Percentiles rank a stretch among this genome's conserved stretches.
Conservation (phyloP, 2,329 filamentous ascomycete genomes). For the Venturia aucupariae region DNA sequence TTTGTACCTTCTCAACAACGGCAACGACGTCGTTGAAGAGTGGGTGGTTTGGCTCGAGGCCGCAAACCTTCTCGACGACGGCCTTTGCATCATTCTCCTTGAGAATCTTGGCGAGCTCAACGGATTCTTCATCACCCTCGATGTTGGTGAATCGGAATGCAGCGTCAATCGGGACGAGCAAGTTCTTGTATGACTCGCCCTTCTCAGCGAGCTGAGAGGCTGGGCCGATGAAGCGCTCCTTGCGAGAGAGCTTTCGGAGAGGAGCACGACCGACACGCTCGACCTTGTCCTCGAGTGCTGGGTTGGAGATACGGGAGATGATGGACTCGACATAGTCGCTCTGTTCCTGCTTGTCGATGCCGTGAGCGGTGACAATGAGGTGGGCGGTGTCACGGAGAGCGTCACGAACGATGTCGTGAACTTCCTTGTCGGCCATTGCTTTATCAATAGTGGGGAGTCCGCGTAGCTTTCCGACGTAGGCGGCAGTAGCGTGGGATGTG, state of each 20-base stretch:
- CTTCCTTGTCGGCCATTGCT: conserved; percentile 69
- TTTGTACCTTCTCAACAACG: conserved; percentile 74
- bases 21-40: conserved; percentile 67
- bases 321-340: conserved; percentile 85
- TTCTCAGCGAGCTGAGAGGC: conserved; percentile 81
- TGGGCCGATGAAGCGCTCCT: conserved; percentile 92
- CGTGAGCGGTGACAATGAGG: conserved; percentile 81
- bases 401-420: conserved; percentile 68
- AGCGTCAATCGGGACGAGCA: conserved; percentile 82
- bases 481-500: conserved; percentile 90
- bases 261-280: conserved; percentile 94
- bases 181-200: conserved; percentile 59
- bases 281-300: conserved; percentile 81
- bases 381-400: conserved; percentile 78
- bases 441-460: conserved; percentile 86
- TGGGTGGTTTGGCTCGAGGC: conserved; percentile 66
- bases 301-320: conserved; percentile 86
- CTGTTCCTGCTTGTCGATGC: conserved; percentile 66
- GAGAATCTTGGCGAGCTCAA: conserved; percentile 78
- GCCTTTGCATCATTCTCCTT: conserved; percentile 61
- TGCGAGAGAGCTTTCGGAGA: conserved; percentile 83
- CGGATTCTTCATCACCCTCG: conserved; percentile 81
- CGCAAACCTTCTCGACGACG: conserved; percentile 72
- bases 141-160: conserved; percentile 93
- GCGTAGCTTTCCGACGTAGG: conserved; percentile 86